Percentiles rank a stretch among this genome's conserved stretches.
These are phyloP conservation scores for Phytophthora megakarya DNA, from an alignment of 352 stramenopile species.

Conservation along the genomic window DNA sequence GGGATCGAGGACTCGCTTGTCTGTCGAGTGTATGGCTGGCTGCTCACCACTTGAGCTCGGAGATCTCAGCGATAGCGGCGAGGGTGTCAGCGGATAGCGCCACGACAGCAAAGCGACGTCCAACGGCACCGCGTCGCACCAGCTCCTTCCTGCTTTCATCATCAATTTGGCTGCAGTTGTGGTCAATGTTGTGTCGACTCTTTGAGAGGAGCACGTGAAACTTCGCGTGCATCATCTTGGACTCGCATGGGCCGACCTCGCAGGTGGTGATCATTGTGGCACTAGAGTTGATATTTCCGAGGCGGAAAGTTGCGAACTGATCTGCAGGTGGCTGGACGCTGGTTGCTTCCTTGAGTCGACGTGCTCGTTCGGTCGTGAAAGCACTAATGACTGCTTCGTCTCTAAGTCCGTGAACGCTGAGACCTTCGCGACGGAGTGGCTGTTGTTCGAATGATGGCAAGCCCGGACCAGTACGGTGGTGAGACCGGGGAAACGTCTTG, in stretches of 20 bases:
- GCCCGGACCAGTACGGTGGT: slow-evolving; percentile 17
- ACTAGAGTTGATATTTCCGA: neutral
- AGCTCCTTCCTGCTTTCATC: slow-evolving; percentile 36
- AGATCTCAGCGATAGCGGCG: slow-evolving; percentile 25
- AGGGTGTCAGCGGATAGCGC: slow-evolving; percentile 24
- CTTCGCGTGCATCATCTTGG: slow-evolving; percentile 27
- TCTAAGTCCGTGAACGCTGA: slow-evolving; percentile 8
- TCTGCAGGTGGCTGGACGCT: neutral
- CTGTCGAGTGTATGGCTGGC: neutral
- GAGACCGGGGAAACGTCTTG: slow-evolving; percentile 19
- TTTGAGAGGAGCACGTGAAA: slow-evolving; percentile 6
- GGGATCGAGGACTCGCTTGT: slow-evolving; percentile 3
- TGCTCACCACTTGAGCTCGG: slow-evolving; percentile 27
- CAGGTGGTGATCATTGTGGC: slow-evolving; percentile 29
- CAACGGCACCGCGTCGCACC: slow-evolving; percentile 39
- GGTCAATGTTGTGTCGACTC: neutral
- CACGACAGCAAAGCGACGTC: slow-evolving; percentile 39
- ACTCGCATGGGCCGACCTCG: slow-evolving; percentile 23
- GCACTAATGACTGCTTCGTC: slow-evolving; percentile 23
- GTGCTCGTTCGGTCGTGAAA: slow-evolving; percentile 22
- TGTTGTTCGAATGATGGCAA: slow-evolving; percentile 33
- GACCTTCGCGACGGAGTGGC: neutral
- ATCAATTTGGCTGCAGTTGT: slow-evolving; percentile 21
- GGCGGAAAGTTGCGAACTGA: slow-evolving; percentile 22
- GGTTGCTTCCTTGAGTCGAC: slow-evolving; percentile 3